Evolutionary conservation across 2,329 filamentous ascomycete species (phyloP).

Genomic region (Pseudogymnoascus sp.): DNA sequence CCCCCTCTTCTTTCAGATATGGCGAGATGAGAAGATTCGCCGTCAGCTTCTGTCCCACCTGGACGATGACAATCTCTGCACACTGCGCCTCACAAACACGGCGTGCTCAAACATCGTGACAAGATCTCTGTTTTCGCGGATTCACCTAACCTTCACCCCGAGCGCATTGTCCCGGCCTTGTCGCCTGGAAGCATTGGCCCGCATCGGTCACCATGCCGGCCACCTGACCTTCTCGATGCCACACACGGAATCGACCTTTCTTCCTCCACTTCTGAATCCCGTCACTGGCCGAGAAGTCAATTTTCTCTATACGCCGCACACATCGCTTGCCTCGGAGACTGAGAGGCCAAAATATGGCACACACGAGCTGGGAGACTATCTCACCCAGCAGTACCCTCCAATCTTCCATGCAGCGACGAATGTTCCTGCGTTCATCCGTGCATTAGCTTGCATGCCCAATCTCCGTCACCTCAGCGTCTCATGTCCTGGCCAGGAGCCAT

Average conservation of each 20-base stretch:
- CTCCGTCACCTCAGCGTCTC: slow-evolving; percentile 67
- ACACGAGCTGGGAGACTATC: slow-evolving; percentile 67
- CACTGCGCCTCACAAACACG: slow-evolving; percentile 58
- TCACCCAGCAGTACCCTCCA: slow-evolving; percentile 80
- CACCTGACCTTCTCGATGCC: slow-evolving; percentile 70
- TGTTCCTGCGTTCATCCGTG: slow-evolving; percentile 72
- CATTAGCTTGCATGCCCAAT: slow-evolving; percentile 59
- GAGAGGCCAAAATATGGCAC: slow-evolving; percentile 70
- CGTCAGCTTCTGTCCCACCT: slow-evolving; percentile 22
- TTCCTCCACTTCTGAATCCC: slow-evolving; percentile 77
- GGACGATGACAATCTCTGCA: slow-evolving; percentile 35
- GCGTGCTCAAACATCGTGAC: slow-evolving; percentile 64
- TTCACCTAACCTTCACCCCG: slow-evolving; percentile 62
- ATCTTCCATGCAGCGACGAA: slow-evolving; percentile 87
- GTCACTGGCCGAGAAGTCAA: slow-evolving; percentile 66
- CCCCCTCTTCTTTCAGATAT: slow-evolving; percentile 25
- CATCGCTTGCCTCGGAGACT: slow-evolving; percentile 52
- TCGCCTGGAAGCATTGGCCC: slow-evolving; percentile 64
- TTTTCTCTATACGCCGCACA: slow-evolving; percentile 76
- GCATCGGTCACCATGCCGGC: slow-evolving; percentile 72
- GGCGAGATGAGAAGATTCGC: slow-evolving; percentile 25
- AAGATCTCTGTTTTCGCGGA: slow-evolving; percentile 59
- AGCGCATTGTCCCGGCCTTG: slow-evolving; percentile 68
- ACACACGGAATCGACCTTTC: slow-evolving; percentile 69
- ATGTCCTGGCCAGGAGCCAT: slow-evolving; percentile 63